phyloP scores from a whole-genome alignment of 768 basidiomycete genomes.

The Tylopilus balloui region DNA sequence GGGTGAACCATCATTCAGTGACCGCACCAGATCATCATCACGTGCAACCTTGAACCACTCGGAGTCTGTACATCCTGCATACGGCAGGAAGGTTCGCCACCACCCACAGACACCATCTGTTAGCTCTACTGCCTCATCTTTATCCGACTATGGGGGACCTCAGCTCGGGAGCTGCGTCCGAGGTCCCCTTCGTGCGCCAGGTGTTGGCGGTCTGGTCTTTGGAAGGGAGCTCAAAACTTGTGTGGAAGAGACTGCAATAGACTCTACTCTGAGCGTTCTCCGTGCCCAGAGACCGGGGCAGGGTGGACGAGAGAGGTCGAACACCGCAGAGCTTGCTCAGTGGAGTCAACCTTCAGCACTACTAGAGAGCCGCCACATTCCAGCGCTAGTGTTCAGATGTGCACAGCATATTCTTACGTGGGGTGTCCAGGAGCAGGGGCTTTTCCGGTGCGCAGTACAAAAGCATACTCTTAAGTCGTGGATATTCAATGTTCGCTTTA shows the following conservation, averaged over 20 bases:
- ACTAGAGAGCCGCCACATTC: slow-evolving; percentile 52
- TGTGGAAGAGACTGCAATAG: slow-evolving; percentile 53
- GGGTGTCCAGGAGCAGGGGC: slow-evolving; percentile 83
- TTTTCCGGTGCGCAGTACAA: slow-evolving; percentile 64
- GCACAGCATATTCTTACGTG: slow-evolving; percentile 77
- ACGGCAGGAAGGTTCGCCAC: slow-evolving; percentile 41
- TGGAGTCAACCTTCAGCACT: slow-evolving; percentile 21
- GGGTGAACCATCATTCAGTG: slow-evolving; percentile 37
- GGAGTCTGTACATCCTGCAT: slow-evolving; percentile 19
- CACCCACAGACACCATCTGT: slow-evolving; percentile 61
- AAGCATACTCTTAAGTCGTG: neutral
- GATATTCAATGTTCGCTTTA: slow-evolving; percentile 27
- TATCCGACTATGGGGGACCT: slow-evolving; percentile 49
- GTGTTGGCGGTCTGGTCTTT: slow-evolving; percentile 58
- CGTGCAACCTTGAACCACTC: slow-evolving; percentile 41
- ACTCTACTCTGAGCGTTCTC: slow-evolving; percentile 14
- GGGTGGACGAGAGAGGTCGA: neutral
- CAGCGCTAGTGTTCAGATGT: slow-evolving; percentile 77
- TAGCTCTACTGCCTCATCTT: slow-evolving; percentile 46
- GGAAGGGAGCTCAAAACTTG: slow-evolving; percentile 53
- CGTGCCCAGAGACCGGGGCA: slow-evolving; percentile 4
- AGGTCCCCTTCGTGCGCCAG: slow-evolving; percentile 43
- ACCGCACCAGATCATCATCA: slow-evolving; percentile 30
- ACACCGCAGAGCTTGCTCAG: neutral
- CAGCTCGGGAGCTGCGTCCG: slow-evolving; percentile 53